Base-by-base conservation (phyloP, 768 basidiomycete species). In the Suillus subalutaceus region DNA sequence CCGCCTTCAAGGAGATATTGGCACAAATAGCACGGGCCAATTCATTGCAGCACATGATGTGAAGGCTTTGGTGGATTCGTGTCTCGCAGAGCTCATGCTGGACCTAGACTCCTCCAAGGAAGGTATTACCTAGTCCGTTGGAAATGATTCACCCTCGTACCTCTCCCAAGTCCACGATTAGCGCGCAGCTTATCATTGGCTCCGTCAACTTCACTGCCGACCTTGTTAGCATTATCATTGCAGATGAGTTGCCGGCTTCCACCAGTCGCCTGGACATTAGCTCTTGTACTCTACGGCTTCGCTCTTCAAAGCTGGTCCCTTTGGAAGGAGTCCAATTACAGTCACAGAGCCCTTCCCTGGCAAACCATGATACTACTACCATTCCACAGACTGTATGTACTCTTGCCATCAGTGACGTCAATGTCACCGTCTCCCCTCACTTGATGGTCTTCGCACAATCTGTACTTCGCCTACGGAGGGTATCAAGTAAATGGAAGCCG, bases 401-500 rank as follows among this genome's bases (percentile, higher is more conserved):
- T 23, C 52, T 86, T 35, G 74, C 79, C 30, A 46, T 84, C 20
- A 82, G 81, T 1, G 80, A 83, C 50, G 64, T 84, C 32, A 75
- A 76, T 18, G 66, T 88, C 59, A 72, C 72, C 7, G 78, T 89
- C 15, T 83, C 77, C n/a, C 88, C 90, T 26, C 84, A 84, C 66
- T 76, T 90, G 41, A 85, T 90, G 78, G 75, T 80, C 32, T 90
- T 90, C 69, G 82, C 84, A 12, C 88, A 85, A 74, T 80, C 84
- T 67, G 67, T 85, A 58, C 75, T 90, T 30, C 87, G 86, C 37
- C 79, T 88, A 23, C 80, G 80, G 26, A 80, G 80, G 79, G 63
- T 79, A 79, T 72, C 68, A 74, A 53, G 67, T 32, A 61, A 37
- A 3, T 30, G 44, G 40, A 30, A 12, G 7, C 26, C 48, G 8